A percentile compares a stretch with the other conserved stretches of the same genome.
phyloP scores from a whole-genome alignment of 176 grass and related monocot genomes.

The Dendrocalamus sinicus region DNA sequence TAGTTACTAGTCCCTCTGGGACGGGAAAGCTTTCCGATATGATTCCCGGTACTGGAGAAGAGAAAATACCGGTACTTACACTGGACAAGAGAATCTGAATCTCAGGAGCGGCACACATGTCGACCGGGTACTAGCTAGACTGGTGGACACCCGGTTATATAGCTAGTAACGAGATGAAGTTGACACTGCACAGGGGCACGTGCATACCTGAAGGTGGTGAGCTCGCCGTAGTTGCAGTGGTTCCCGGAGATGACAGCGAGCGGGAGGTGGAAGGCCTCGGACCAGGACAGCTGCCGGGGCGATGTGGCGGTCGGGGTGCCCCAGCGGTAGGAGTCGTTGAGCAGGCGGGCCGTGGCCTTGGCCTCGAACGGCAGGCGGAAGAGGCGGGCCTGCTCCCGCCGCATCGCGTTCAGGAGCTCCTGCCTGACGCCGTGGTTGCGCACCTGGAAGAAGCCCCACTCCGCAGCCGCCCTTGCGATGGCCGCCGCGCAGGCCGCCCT shows the following conservation, averaged over 20 bases:
- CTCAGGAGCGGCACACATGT: not conserved
- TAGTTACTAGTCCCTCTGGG: slow-evolving; percentile 3
- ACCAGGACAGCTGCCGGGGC: slow-evolving; percentile 73
- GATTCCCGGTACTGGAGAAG: slow-evolving; percentile 41
- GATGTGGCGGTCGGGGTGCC: slow-evolving; percentile 59
- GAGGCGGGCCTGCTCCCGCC: slow-evolving; percentile 51
- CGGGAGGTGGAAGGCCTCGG: slow-evolving; percentile 77
- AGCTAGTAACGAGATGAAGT: not conserved
- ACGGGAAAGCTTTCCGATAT: slow-evolving; percentile 6
- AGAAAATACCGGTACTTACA: not conserved
- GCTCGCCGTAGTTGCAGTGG: slow-evolving; percentile 53
- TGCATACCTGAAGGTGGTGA: slow-evolving; percentile 64
- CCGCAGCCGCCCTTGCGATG: slow-evolving; percentile 59
- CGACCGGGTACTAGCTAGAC: not conserved
- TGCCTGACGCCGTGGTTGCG: slow-evolving; percentile 54
- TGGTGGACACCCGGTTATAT: not conserved
- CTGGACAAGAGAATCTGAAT: not conserved
- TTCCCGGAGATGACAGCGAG: slow-evolving; percentile 54
- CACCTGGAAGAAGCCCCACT: slow-evolving; percentile 91
- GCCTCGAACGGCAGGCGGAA: slow-evolving; percentile 62
- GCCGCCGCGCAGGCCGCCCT: slow-evolving; percentile 47
- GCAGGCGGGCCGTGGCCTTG: slow-evolving; percentile 51
- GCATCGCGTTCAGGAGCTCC: slow-evolving; percentile 55
- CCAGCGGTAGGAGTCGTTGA: slow-evolving; percentile 72
- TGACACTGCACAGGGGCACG: not conserved